Conservation (phyloP, 257 asterid genomes). For the Solanum virginianum region DNA sequence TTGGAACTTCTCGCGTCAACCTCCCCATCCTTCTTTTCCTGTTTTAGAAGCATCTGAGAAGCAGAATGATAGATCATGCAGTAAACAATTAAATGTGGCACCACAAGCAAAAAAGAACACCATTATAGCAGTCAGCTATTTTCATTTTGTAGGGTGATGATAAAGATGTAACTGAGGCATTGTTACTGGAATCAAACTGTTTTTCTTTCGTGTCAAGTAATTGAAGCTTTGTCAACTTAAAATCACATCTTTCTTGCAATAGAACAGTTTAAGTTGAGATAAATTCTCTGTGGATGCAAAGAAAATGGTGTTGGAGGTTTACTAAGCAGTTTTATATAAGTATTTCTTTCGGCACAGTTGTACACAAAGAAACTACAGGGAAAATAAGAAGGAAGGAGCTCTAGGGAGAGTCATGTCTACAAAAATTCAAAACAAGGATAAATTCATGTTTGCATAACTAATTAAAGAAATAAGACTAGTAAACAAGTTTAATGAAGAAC, state of each 20-base stretch:
- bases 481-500: neutral
- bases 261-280: neutral
- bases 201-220: neutral
- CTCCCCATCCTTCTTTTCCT: neutral
- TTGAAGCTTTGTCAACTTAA: neutral
- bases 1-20: neutral
- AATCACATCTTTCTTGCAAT: neutral
- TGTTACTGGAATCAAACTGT: neutral
- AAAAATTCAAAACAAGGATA: neutral
- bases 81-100: neutral
- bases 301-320: neutral
- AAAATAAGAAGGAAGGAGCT: neutral
- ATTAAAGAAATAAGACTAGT: neutral
- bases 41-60: neutral
- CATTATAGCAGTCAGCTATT: neutral
- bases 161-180: neutral
- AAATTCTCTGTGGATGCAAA: neutral
- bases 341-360: neutral
- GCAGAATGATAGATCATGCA: neutral
- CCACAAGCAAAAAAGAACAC: neutral
- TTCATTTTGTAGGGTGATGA: neutral
- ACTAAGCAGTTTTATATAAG: neutral
- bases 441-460: neutral
- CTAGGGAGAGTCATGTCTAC: neutral
- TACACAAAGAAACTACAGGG: neutral